Evolutionary conservation across 345 rosid genomes (phyloP).

Genomic region (Laguncularia racemosa): DNA sequence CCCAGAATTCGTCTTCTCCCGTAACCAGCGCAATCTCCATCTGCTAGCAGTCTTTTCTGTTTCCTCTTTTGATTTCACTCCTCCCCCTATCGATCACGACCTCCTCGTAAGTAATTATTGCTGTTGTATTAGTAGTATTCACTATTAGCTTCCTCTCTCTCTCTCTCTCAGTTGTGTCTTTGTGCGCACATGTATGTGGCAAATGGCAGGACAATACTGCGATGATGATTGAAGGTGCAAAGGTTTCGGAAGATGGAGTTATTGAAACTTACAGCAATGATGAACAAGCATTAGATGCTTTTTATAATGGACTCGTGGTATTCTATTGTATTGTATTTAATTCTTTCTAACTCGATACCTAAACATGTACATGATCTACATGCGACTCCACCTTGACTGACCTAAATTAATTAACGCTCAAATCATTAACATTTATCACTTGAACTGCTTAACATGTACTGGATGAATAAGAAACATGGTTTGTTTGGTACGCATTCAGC

Average conservation of each 20-base stretch:
- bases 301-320: constrained; percentile 60
- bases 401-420: too few species aligned
- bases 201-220: constrained; percentile 36
- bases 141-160: neutral
- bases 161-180: neutral
- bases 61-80: constrained; percentile 58
- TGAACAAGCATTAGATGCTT: constrained; percentile 77
- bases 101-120: constrained; percentile 33
- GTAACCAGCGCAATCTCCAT: neutral
- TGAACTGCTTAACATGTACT: too few species aligned
- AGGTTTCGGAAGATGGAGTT: constrained; percentile 65
- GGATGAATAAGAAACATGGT: neutral
- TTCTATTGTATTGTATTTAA: constrained; percentile 6
- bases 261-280: constrained; percentile 76
- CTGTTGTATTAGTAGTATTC: neutral
- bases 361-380: neutral
- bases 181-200: neutral
- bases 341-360: neutral
- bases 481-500: neutral
- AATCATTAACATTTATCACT: too few species aligned
- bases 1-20: too few species aligned
- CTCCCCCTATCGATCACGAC: constrained; percentile 89
- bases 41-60: constrained; percentile 28
- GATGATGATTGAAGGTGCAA: constrained; percentile 45
- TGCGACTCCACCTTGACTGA: neutral